These are phyloP conservation scores for Ascocoryne sarcoides DNA, from an alignment of 2,329 filamentous ascomycete species.

Conservation along the genomic window DNA sequence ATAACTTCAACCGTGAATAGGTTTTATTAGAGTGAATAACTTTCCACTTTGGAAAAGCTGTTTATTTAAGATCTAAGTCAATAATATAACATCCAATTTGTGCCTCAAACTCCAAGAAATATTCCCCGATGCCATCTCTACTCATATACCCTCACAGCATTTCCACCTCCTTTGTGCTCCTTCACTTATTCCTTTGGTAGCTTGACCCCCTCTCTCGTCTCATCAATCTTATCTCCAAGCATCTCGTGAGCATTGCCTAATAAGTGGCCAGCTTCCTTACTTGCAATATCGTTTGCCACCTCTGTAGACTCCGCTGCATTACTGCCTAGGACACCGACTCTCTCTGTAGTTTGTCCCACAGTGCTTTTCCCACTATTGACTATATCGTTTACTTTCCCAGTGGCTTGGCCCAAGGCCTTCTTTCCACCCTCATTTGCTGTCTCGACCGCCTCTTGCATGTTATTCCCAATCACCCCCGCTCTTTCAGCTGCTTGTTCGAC, in stretches of 20 bases:
- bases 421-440: slow-evolving; percentile 12
- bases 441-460: slow-evolving; percentile 11
- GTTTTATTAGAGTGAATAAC: too few species aligned
- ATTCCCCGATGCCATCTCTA: too few species aligned
- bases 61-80: too few species aligned
- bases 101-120: too few species aligned
- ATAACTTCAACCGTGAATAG: too few species aligned
- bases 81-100: too few species aligned
- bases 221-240: slow-evolving; percentile 19
- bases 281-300: slow-evolving; percentile 12
- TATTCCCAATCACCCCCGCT: slow-evolving; percentile 11
- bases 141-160: too few species aligned
- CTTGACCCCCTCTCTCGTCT: slow-evolving; percentile 15
- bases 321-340: slow-evolving; percentile 11
- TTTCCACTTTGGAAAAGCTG: too few species aligned
- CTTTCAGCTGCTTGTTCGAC: slow-evolving; percentile 16
- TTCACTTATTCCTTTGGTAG: slow-evolving; percentile 3
- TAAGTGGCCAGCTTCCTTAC: slow-evolving; percentile 22
- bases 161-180: too few species aligned
- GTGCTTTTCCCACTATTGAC: slow-evolving; percentile 6
- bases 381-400: slow-evolving; percentile 8
- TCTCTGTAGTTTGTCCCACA: slow-evolving; percentile 17
- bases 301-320: slow-evolving; percentile 13
- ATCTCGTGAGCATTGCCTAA: slow-evolving; percentile 24
- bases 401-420: slow-evolving; percentile 11